Evolutionary conservation across 768 basidiomycete species (phyloP), one percentile per base, ranked within the genome.

Genomic region (Podaxis carcinomalis): DNA sequence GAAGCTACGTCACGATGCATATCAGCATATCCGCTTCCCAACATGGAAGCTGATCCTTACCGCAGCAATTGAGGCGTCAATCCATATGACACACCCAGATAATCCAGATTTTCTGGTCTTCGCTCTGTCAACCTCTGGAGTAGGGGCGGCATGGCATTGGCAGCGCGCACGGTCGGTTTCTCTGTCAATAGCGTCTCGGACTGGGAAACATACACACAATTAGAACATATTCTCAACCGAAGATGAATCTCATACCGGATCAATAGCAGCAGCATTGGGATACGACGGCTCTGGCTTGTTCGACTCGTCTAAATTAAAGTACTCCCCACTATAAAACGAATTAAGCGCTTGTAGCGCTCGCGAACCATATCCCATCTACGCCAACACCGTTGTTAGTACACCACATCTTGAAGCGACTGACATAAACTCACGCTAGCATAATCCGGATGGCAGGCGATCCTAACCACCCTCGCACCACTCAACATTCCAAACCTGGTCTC

Each of bases 381-480:
- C 59, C 35, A 62, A 40, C 14, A 64, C 56, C 16, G 44, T 5
- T 14, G 11, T 46, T 37, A 58, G 27, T 13, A 51, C 16, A 58
- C 23, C 14, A n/a, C 59, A n/a, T 28, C 13, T 25, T 1, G 23
- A 39, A 40, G 52, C 28, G 27, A 40, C 23, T n/a, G 44, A 57
- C 21, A 32, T 14, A 36, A 47, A 79, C 89, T 69, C 65, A 95
- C 94, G 67, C 86, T 90, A 40, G 91, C 86, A 69, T 96, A 96
- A 71, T 98, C 95, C 0, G 97, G 97, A 75, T 97, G 95, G 32
- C 92, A 93, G 32, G 97, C 96, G 55, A 99, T 88, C 60, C 97
- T 80, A 14, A 99, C 95, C 23, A 99, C 77, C 51, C 97, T 78
- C 5, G 91, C 96, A 0, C 97, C 97, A 42, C 92, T 94, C 64